These are phyloP conservation scores for Pseudogymnoascus sp. DNA, from an alignment of 2,329 filamentous ascomycete species.

Conservation along the genomic window DNA sequence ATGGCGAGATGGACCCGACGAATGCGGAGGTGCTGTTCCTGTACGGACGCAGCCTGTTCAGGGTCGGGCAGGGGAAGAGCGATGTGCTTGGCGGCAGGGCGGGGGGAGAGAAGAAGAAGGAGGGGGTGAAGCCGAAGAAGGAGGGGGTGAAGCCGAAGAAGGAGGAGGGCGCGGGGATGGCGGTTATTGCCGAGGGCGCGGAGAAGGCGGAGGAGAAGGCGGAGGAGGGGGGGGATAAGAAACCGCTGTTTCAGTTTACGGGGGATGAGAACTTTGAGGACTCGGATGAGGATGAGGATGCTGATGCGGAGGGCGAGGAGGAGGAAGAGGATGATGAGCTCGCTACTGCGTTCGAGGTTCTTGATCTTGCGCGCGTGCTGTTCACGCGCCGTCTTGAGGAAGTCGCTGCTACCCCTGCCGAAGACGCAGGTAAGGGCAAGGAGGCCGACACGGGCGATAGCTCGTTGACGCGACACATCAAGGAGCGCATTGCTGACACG, in stretches of 20 bases:
- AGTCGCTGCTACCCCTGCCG: constrained; percentile 30
- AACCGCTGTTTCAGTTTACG: constrained; percentile 82
- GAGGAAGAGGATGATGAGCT: constrained; percentile 66
- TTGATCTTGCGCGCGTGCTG: constrained; percentile 69
- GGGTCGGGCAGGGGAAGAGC: constrained; percentile 87
- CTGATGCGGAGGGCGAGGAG: constrained; percentile 25
- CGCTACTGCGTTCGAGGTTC: constrained; percentile 73
- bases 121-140: constrained; percentile 36
- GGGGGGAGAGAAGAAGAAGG: constrained; percentile 45
- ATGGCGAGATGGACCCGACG: constrained; percentile 82
- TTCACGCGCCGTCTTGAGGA: constrained; percentile 50
- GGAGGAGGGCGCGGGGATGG: constrained; percentile 36
- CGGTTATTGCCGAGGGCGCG: constrained; percentile 28
- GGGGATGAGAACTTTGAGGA: constrained; percentile 92
- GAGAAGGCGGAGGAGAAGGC: constrained; percentile 29
- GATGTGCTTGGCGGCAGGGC: constrained; percentile 86
- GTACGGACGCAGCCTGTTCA: constrained; percentile 90
- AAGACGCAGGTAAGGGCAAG: constrained; percentile 41
- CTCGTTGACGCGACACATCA: constrained; percentile 51
- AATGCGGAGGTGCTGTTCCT: constrained; percentile 93
- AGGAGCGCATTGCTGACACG: constrained; percentile 84
- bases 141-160: constrained; percentile 34
- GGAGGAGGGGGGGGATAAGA: constrained; percentile 46
- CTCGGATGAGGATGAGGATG: constrained; percentile 55
- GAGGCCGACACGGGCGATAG: constrained; percentile 30